Evolutionary conservation across 2,329 filamentous ascomycete genomes (phyloP).

Genomic region (Hypoxylon sp.): DNA sequence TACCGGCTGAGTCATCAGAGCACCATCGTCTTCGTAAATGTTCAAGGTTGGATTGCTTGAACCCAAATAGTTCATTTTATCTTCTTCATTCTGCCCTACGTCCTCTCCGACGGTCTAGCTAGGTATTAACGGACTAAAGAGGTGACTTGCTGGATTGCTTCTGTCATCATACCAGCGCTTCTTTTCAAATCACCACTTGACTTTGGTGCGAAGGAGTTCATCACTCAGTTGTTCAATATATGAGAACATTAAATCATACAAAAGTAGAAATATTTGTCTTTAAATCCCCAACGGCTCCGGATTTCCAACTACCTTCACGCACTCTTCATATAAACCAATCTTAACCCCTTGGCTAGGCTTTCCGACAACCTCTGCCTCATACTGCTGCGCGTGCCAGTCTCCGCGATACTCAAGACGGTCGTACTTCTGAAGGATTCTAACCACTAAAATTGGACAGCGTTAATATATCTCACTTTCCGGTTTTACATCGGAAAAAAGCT

Average conservation of each 20-base stretch:
- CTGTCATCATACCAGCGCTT: not conserved
- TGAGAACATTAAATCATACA: not conserved
- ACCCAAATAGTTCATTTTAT: not conserved
- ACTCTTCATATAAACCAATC: constrained; percentile 58
- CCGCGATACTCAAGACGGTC: constrained; percentile 66
- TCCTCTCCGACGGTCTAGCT: not conserved
- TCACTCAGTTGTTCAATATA: not conserved
- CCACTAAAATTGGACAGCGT: constrained; percentile 54
- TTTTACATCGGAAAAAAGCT: not conserved
- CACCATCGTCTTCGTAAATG: not conserved
- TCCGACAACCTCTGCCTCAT: constrained; percentile 63
- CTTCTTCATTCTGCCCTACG: not conserved
- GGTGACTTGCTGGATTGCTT: not conserved
- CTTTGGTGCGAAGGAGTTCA: not conserved
- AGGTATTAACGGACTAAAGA: not conserved
- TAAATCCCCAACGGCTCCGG: constrained; percentile 7
- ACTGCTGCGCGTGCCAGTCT: constrained; percentile 61
- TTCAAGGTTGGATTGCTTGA: not conserved
- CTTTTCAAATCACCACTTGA: not conserved
- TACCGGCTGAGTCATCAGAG: not conserved
- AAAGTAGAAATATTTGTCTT: not conserved
- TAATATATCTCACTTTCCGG: constrained; percentile 4
- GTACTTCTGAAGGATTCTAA: constrained; percentile 72
- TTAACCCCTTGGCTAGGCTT: constrained; percentile 61
- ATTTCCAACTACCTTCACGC: constrained; percentile 2